phyloP scores from a whole-genome alignment of 2,329 filamentous ascomycete species.

The Aspergillus sp. region DNA sequence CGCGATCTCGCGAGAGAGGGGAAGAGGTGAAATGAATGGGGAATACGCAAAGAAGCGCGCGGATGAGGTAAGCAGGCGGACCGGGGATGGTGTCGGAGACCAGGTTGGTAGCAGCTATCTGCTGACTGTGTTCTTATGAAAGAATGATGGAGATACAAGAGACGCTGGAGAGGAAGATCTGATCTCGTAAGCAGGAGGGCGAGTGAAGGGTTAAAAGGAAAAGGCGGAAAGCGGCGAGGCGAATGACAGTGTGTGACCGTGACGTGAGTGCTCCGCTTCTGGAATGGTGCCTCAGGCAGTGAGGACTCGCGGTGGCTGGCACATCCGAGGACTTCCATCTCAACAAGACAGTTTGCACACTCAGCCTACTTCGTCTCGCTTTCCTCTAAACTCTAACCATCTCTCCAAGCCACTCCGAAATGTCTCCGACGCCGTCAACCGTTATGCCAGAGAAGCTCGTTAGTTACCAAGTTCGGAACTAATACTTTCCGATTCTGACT shows the following conservation, averaged over 20 bases:
- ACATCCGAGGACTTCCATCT: neutral
- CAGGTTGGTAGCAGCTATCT: slow-evolving; percentile 18
- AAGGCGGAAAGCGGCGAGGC: neutral
- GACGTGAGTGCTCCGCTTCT: neutral
- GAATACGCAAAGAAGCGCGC: slow-evolving; percentile 26
- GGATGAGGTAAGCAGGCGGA: slow-evolving; percentile 38
- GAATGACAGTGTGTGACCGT: neutral
- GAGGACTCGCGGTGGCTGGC: neutral
- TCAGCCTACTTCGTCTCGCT: no score
- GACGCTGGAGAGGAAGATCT: slow-evolving; percentile 2
- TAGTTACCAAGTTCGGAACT: neutral
- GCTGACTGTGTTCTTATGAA: slow-evolving; percentile 11
- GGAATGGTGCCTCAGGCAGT: neutral
- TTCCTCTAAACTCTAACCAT: neutral
- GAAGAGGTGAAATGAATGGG: slow-evolving; percentile 17
- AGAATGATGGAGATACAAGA: slow-evolving; percentile 10
- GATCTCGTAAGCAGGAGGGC: slow-evolving; percentile 27
- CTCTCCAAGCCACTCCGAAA: neutral
- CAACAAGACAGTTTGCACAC: no score
- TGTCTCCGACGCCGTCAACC: neutral
- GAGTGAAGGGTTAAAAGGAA: slow-evolving; percentile 5
- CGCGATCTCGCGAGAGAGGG: slow-evolving; percentile 11
- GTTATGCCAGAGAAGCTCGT: neutral
- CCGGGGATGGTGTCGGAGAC: slow-evolving; percentile 5
- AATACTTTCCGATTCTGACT: neutral